Evolutionary conservation across 805 yeast genomes (phyloP).

Genomic region (Yarrowia deformans): DNA sequence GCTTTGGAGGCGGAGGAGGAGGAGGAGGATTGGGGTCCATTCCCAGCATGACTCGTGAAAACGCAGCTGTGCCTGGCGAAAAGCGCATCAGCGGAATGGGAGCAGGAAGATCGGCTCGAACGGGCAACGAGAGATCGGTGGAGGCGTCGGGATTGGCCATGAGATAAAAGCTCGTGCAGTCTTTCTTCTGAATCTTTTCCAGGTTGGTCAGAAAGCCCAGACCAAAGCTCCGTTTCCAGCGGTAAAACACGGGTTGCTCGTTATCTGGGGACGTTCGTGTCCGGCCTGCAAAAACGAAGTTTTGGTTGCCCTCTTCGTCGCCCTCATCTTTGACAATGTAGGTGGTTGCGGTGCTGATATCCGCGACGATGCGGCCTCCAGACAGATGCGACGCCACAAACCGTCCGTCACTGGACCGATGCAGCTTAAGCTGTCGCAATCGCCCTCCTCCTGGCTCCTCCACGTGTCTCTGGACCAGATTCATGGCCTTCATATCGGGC

Average conservation of each 20-base stretch:
- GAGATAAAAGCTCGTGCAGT: neutral
- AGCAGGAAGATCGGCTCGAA: constrained; percentile 4
- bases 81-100: neutral
- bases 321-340: constrained; percentile 17
- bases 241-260: constrained; percentile 11
- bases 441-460: neutral
- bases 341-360: neutral
- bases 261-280: neutral
- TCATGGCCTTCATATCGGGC: constrained; percentile 7
- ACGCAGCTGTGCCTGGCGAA: constrained; percentile 5
- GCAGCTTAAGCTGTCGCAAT: neutral
- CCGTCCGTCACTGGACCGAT: neutral
- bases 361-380: constrained; percentile 6
- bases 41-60: constrained; percentile 3
- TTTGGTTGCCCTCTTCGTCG: neutral
- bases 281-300: neutral
- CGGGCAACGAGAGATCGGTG: neutral
- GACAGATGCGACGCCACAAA: constrained; percentile 5
- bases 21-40: constrained; percentile 17
- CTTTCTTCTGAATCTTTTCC: neutral
- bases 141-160: constrained; percentile 2
- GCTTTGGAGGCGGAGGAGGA: neutral
- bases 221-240: constrained; percentile 6
- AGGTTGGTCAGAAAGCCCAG: neutral
- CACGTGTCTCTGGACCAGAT: neutral